These are phyloP conservation scores for Nigrograna mackinnonii DNA, from an alignment of 2,329 filamentous ascomycete genomes.

Conservation along the genomic window DNA sequence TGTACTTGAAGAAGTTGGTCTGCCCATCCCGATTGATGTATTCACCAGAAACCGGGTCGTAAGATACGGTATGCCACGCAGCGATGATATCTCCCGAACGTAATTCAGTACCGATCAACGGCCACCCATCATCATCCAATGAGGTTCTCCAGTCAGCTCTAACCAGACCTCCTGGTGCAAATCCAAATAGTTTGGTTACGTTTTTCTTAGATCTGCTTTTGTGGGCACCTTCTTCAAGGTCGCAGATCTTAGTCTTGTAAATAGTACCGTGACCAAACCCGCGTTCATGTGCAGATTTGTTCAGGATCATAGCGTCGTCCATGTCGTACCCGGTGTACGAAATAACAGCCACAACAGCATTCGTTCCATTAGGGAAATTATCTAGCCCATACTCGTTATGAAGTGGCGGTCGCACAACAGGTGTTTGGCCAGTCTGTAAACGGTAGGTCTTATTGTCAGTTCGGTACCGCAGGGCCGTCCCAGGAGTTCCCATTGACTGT, in stretches of 20 bases:
- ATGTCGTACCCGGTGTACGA: constrained; percentile 99
- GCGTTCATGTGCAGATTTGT: constrained; percentile 94
- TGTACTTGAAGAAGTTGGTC: constrained; percentile 92
- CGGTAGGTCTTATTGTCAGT: constrained; percentile 98
- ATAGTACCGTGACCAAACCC: constrained; percentile 95
- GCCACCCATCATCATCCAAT: constrained; percentile 87
- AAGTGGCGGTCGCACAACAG: constrained; percentile 85
- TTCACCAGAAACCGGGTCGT: constrained; percentile 70
- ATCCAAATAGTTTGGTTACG: constrained; percentile 85
- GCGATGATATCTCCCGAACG: constrained; percentile 82
- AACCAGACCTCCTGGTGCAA: constrained; percentile 76
- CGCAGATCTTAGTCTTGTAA: constrained; percentile 95
- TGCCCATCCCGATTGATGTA: constrained; percentile 84
- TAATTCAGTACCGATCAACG: constrained; percentile 76
- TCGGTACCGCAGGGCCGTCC: constrained; percentile 79
- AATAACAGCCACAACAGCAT: constrained; percentile 95
- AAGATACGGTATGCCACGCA: constrained; percentile 86
- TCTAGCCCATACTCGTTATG: constrained; percentile 97
- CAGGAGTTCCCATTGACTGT: constrained; percentile 97
- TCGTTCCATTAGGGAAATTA: constrained; percentile 96
- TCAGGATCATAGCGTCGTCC: constrained; percentile 99
- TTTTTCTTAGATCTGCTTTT: constrained; percentile 68
- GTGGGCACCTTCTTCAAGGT: constrained; percentile 76
- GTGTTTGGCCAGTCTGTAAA: constrained; percentile 93
- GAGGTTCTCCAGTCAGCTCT: constrained; percentile 70